Conservation (phyloP, 768 basidiomycete species). For the Candolleomyces eurysporus region DNA sequence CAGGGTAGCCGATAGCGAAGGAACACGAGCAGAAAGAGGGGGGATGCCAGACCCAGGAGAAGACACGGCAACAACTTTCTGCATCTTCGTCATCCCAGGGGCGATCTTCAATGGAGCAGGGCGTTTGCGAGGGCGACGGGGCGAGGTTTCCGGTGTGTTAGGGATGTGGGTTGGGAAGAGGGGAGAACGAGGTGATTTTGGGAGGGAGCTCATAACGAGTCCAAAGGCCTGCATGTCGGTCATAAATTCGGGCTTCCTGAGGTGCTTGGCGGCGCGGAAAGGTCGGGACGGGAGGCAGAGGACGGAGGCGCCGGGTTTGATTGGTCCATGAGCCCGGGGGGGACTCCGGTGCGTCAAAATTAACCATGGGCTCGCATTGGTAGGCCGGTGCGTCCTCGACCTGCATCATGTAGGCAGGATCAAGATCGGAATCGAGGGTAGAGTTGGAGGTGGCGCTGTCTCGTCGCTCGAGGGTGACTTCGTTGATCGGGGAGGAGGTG, state of each 20-base stretch:
- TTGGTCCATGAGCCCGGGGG: conserved; percentile 20
- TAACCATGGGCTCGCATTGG: conserved; percentile 23
- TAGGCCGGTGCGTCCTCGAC: conserved; percentile 24
- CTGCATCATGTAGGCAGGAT: conserved; percentile 40
- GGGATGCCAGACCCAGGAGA: conserved; percentile 9
- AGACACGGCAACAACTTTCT: conserved; percentile 6
- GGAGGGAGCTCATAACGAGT: conserved; percentile 15
- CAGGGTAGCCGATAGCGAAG: conserved; percentile 9
- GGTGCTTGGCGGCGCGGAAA: conserved; percentile 29
- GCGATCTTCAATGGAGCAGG: conserved; percentile 38
- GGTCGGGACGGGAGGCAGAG: conserved; percentile 38
- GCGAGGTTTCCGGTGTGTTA: neutral
- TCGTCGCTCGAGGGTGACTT: conserved; percentile 27
- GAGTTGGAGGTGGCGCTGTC: conserved; percentile 50
- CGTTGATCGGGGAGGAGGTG: neutral
- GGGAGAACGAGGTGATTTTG: conserved; percentile 1
- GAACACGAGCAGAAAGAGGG: neutral
- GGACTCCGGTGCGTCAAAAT: conserved; percentile 30
- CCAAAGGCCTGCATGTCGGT: conserved; percentile 35
- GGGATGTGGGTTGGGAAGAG: neutral
- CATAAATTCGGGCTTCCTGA: conserved; percentile 33
- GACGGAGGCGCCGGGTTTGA: conserved; percentile 12
- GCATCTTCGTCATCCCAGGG: conserved; percentile 13
- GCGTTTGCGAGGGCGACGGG: conserved; percentile 25
- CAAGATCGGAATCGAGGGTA: conserved; percentile 53